Conservation (phyloP, 371 early-diverging fungal genomes). For the Conidiobolus incongruus region DNA sequence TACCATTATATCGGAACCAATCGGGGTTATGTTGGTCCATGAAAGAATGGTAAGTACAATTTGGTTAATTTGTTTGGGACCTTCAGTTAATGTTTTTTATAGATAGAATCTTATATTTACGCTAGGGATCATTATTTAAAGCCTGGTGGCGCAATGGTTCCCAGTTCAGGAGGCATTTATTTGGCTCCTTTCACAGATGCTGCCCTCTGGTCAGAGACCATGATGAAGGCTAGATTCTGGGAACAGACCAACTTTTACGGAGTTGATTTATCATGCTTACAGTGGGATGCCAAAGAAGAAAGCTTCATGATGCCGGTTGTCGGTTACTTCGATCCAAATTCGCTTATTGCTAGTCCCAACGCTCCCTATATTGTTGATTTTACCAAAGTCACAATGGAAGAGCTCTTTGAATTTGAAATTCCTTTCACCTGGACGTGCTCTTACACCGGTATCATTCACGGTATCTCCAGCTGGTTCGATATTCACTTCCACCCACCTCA, state of each 20-base stretch:
- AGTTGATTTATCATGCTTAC: conserved; percentile 73
- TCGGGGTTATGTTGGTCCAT: conserved; percentile 86
- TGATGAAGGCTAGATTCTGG: conserved; percentile 75
- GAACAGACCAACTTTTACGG: conserved; percentile 76
- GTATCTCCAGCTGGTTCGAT: conserved; percentile 96
- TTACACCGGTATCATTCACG: conserved; percentile 83
- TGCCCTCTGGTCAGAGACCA: conserved; percentile 74
- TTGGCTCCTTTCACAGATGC: conserved; percentile 74
- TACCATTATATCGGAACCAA: conserved; percentile 88
- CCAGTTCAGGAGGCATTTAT: conserved; percentile 67
- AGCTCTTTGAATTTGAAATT: conserved; percentile 59
- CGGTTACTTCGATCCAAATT: conserved; percentile 75
- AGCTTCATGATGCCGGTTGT: conserved; percentile 82
- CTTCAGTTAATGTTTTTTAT: not conserved
- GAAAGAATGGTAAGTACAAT: conserved; percentile 52
- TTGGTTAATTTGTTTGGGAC: conserved; percentile 9
- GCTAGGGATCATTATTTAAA: conserved; percentile 59
- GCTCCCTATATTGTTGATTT: conserved; percentile 59
- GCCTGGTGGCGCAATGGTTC: conserved; percentile 79
- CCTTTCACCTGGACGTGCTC: conserved; percentile 59
- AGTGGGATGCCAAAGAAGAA: conserved; percentile 58
- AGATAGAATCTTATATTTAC: conserved; percentile 7
- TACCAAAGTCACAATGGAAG: conserved; percentile 42
- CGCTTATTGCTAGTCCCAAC: conserved; percentile 42
- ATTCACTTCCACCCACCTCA: conserved; percentile 33